A percentile compares a stretch with the other conserved stretches of the same genome.
These are phyloP conservation scores for Crepidotus sp. DNA, from an alignment of 1,284 basidiomycete species.

Conservation along the genomic window DNA sequence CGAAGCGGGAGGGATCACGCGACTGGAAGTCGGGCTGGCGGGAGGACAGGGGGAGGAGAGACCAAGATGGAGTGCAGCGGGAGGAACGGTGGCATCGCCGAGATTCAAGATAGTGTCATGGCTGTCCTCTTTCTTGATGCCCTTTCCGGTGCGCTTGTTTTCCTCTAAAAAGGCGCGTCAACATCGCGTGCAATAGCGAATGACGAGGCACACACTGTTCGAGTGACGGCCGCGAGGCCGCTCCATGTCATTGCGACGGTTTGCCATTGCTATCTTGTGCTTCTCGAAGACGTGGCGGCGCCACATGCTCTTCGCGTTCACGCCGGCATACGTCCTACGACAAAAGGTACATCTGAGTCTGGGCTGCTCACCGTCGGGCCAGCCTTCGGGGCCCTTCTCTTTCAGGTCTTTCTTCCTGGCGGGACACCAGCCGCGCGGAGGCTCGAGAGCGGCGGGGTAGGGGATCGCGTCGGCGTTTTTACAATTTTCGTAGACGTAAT, in stretches of 20 bases:
- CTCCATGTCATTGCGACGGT: slow-evolving; percentile 60
- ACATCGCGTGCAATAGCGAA: slow-evolving; percentile 5
- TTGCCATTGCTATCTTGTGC: slow-evolving; percentile 79
- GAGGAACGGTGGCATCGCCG: slow-evolving; percentile 24
- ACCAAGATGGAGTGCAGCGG: slow-evolving; percentile 18
- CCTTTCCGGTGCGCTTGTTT: slow-evolving; percentile 27
- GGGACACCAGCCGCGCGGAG: slow-evolving; percentile 74
- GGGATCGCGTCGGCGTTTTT: slow-evolving; percentile 42
- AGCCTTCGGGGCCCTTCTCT: slow-evolving; percentile 51
- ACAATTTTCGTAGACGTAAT: slow-evolving; percentile 47
- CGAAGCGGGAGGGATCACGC: slow-evolving; percentile 42
- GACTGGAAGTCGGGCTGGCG: slow-evolving; percentile 27
- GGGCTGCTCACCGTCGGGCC: slow-evolving; percentile 71
- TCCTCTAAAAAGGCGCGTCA: slow-evolving; percentile 30
- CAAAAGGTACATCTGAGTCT: slow-evolving; percentile 74
- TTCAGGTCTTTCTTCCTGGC: slow-evolving; percentile 67
- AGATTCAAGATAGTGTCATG: slow-evolving; percentile 35
- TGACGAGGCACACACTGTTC: slow-evolving; percentile 40
- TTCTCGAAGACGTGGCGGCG: slow-evolving; percentile 77
- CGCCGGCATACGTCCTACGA: slow-evolving; percentile 67
- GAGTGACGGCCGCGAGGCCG: slow-evolving; percentile 51
- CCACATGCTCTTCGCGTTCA: slow-evolving; percentile 85
- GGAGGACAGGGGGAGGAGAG: slow-evolving; percentile 15
- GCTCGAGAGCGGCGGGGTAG: slow-evolving; percentile 67
- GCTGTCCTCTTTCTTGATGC: slow-evolving; percentile 24